Conservation (phyloP, 73 alveolate genomes). For the Paramecium primaurelia region DNA sequence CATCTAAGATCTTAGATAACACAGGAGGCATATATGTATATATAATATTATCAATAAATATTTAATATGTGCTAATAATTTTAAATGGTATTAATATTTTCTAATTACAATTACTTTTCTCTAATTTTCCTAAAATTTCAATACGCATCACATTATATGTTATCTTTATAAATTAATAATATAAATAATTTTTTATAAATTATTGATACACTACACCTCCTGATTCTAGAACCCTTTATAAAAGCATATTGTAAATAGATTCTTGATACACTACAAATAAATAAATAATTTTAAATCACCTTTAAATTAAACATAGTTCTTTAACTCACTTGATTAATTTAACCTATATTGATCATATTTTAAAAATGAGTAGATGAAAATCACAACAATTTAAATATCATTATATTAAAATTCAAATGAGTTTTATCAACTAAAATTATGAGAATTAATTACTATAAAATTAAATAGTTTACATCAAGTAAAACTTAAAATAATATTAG, state of each 20-base stretch:
- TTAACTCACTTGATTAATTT: too few species aligned
- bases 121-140: background rate
- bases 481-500: too few species aligned
- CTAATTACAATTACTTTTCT: background rate
- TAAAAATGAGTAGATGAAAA: too few species aligned
- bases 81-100: background rate
- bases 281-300: background rate
- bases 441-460: too few species aligned
- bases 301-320: background rate
- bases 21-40: constrained; percentile 27
- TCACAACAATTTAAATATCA: too few species aligned
- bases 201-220: background rate
- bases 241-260: background rate
- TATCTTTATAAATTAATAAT: background rate
- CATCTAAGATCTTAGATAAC: background rate
- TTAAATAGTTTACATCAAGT: too few species aligned
- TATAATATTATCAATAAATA: background rate
- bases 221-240: background rate
- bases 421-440: too few species aligned
- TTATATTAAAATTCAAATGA: too few species aligned
- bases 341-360: too few species aligned
- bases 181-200: background rate
- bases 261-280: background rate
- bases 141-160: background rate
- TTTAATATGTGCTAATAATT: background rate